Evolutionary conservation across 371 early-diverging fungal species (phyloP), one percentile per base, ranked within the genome.

Genomic region (Apophysomyces variabilis): DNA sequence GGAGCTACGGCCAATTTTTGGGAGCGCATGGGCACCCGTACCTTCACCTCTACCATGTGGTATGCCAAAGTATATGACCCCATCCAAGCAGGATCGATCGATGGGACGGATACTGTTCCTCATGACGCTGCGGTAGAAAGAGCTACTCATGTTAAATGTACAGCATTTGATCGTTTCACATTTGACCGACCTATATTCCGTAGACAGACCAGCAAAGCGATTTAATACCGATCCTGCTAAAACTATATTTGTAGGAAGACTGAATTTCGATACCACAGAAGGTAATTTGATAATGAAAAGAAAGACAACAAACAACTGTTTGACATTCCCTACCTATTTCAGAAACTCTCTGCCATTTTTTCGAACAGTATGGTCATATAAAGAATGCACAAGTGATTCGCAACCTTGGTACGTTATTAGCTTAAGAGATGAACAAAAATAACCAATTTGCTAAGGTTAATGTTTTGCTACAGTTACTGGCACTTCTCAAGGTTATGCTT

Each of bases 101-200:
- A 85, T 69, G 89, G 89, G 32, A 79, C 78, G 0, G 84, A 74
- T 44, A 72, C 62, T 11, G 63, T 66, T 12, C 78, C 85, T 11
- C 89, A 87, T 57, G 89, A 88, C 66, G 67, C 75, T 50, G 88
- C 82, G 16, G 62, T 88, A 43, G 62, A 74, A 41, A 64, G 87
- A 66, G 87, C 88, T 14, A 46, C 58, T 36, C 38, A 63, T 13
- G 66, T 76, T 3, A 62, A 67, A 59, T 83, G 80, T 80, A 68
- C 50, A 60, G 65, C 44, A 57, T 57, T 50, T 16, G 11, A 8
- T 54, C 18, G 36, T 14, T 50, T 16, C 12, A 12, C 47, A n/a
- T 7, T 14, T 32, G 5, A 36, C 26, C 38, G 56, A 41, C 45
- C 13, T 9, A 61, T 21, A 57, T 57, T 36, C 57, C 39, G 37